These are phyloP conservation scores for Juglanconis juglandina DNA, from an alignment of 2,329 filamentous ascomycete genomes.

Conservation along the genomic window DNA sequence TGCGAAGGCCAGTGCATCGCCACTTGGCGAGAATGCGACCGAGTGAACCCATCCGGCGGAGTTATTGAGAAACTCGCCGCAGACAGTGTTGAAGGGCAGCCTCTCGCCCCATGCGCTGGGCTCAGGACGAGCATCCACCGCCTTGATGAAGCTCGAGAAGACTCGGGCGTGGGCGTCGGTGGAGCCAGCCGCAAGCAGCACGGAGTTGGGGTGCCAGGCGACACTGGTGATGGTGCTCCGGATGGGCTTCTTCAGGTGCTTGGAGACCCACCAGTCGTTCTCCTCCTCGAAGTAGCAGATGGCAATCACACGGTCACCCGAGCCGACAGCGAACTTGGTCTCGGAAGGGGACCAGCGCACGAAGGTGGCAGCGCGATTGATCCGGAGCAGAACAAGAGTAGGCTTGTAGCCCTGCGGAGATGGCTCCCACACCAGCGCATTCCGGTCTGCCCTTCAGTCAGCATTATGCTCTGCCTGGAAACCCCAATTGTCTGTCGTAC, in stretches of 20 bases:
- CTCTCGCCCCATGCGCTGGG: slow-evolving; percentile 91
- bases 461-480: neutral
- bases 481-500: slow-evolving; percentile 18
- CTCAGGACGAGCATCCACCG: slow-evolving; percentile 80
- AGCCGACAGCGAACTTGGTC: slow-evolving; percentile 95
- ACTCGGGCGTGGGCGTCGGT: slow-evolving; percentile 95
- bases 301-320: slow-evolving; percentile 90
- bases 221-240: slow-evolving; percentile 94
- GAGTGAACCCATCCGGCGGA: slow-evolving; percentile 96
- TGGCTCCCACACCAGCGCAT: slow-evolving; percentile 96
- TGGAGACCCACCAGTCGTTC: slow-evolving; percentile 99
- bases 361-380: slow-evolving; percentile 94
- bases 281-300: slow-evolving; percentile 99
- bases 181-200: slow-evolving; percentile 90
- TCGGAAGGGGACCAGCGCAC: slow-evolving; percentile 97
- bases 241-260: slow-evolving; percentile 98
- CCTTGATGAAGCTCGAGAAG: slow-evolving; percentile 95
- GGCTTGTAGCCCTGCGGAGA: slow-evolving; percentile 93
- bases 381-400: slow-evolving; percentile 91
- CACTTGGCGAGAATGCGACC: slow-evolving; percentile 87
- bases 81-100: slow-evolving; percentile 96
- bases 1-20: slow-evolving; percentile 88
- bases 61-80: slow-evolving; percentile 93
- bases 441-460: slow-evolving; percentile 66
- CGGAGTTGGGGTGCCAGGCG: slow-evolving; percentile 96